phyloP scores from a whole-genome alignment of 495 filamentous ascomycete genomes.

The Cetradonia linearis region DNA sequence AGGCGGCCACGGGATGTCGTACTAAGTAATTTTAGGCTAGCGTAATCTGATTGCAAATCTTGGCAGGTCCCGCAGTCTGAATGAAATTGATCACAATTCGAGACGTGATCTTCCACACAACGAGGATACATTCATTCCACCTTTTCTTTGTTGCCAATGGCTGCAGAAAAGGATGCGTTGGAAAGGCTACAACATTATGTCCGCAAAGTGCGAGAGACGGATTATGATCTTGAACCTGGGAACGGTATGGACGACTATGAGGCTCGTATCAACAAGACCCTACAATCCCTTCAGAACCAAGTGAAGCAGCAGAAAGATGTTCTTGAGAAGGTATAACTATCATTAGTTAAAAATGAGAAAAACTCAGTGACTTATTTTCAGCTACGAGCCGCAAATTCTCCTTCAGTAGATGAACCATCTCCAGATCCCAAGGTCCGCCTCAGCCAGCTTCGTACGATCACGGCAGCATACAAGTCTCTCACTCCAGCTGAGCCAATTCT shows the following conservation, averaged over 20 bases:
- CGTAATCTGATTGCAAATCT: background rate
- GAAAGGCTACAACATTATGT: conserved; percentile 7
- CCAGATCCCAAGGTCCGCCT: conserved; percentile 38
- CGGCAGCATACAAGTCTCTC: conserved; percentile 52
- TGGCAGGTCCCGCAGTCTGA: background rate
- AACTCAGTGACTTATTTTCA: conserved; percentile 19
- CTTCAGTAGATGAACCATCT: conserved; percentile 27
- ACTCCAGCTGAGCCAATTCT: conserved; percentile 51
- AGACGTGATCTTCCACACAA: background rate
- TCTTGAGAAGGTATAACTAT: conserved; percentile 40
- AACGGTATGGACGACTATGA: conserved; percentile 27
- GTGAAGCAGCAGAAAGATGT: conserved; percentile 56
- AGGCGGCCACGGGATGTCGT: background rate
- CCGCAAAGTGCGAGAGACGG: conserved; percentile 3
- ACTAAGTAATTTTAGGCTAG: background rate
- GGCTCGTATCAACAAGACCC: conserved; percentile 50
- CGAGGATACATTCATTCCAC: background rate
- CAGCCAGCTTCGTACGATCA: conserved; percentile 46
- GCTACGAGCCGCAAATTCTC: conserved; percentile 36
- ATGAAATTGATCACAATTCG: no score
- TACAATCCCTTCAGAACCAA: conserved; percentile 52
- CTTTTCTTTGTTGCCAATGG: background rate
- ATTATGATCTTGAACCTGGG: background rate
- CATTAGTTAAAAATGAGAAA: conserved; percentile 17
- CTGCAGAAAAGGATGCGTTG: background rate